A percentile compares a stretch with the other conserved stretches of the same genome.
phyloP scores from a whole-genome alignment of 2,329 filamentous ascomycete genomes.

The Penicillium nordicum region DNA sequence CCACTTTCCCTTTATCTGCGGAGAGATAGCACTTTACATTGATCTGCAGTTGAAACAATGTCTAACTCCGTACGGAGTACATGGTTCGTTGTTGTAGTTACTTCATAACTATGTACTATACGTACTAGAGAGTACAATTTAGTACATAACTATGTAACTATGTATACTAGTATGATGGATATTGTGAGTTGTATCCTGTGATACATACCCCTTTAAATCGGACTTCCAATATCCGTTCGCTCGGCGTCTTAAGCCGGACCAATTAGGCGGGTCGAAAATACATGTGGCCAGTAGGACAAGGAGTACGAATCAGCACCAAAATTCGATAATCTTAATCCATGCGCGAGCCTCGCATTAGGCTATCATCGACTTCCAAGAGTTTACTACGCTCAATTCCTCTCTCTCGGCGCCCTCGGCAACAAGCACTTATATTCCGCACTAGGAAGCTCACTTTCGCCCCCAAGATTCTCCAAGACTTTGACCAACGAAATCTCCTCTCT shows the following conservation, averaged over 20 bases:
- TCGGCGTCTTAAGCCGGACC: background rate
- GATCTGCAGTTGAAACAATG: background rate
- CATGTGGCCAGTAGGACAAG: conserved; percentile 1
- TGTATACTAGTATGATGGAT: background rate
- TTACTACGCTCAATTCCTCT: background rate
- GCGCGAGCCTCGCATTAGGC: background rate
- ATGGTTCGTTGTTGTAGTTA: background rate
- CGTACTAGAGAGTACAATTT: background rate
- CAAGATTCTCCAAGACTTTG: background rate
- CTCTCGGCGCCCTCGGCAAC: conserved; percentile 1
- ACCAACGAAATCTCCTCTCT: background rate
- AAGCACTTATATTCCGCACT: background rate
- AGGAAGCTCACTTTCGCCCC: conserved; percentile 1
- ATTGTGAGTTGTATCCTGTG: background rate
- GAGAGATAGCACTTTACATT: background rate
- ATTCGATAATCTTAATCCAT: conserved; percentile 1
- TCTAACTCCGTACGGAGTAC: background rate
- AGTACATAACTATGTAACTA: too few relatives aligned
- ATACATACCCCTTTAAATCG: background rate
- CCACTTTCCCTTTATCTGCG: background rate
- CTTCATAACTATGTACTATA: background rate
- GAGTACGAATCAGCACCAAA: conserved; percentile 1
- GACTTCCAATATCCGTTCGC: background rate
- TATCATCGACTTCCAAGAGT: background rate
- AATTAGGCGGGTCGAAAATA: background rate